phyloP scores from a whole-genome alignment of 805 yeast species.

The Priceomyces carsonii region DNA sequence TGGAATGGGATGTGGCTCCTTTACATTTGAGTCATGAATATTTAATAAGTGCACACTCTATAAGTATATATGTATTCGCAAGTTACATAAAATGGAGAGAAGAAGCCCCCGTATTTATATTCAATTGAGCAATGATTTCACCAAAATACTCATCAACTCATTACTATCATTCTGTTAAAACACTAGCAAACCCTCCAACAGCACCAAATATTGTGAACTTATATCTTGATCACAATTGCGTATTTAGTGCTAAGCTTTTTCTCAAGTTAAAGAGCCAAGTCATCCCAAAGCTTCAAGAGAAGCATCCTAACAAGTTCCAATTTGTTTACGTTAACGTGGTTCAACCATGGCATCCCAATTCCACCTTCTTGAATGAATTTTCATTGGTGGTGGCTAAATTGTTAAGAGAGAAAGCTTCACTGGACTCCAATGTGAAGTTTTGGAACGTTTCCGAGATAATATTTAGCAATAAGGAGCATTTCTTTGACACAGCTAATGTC shows the following conservation, averaged over 20 bases:
- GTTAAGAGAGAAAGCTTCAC: constrained; percentile 38
- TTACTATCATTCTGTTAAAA: constrained; percentile 24
- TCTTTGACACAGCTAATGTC: constrained; percentile 62
- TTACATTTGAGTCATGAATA: no score
- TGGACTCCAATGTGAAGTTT: constrained; percentile 25
- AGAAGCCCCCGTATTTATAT: no score
- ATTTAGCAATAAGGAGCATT: constrained; percentile 54
- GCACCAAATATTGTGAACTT: constrained; percentile 55
- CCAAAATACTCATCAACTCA: constrained; percentile 44
- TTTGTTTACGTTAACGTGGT: constrained; percentile 69
- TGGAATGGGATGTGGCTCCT: no score
- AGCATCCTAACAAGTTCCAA: constrained; percentile 52
- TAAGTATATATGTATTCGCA: no score
- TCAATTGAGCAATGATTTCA: constrained; percentile 33
- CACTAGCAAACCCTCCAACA: constrained; percentile 13
- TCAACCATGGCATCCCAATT: constrained; percentile 92
- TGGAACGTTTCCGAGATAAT: constrained; percentile 55
- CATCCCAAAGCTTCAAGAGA: constrained; percentile 50
- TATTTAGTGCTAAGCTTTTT: constrained; percentile 67
- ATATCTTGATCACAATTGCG: constrained; percentile 78
- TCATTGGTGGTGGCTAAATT: constrained; percentile 69
- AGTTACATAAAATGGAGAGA: no score
- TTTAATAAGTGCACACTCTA: no score
- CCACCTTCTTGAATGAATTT: constrained; percentile 68
- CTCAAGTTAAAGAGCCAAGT: constrained; percentile 52